A percentile compares a stretch with the other conserved stretches of the same genome.
Evolutionary conservation across 805 yeast species (phyloP).

Genomic region (Priceomyces medius): DNA sequence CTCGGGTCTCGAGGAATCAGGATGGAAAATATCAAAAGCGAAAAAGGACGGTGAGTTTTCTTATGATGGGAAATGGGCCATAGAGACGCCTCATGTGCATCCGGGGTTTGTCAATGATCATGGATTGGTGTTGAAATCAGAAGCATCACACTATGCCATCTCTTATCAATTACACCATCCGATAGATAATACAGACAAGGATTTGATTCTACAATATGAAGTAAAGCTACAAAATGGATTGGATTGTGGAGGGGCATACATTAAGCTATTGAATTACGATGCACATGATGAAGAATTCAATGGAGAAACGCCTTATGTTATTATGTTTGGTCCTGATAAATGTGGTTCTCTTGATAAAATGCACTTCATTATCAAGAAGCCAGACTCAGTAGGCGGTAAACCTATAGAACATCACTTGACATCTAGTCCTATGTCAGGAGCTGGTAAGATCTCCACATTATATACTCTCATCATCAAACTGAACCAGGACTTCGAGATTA

Average conservation of each 20-base stretch:
- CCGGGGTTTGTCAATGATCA: slow-evolving; percentile 65
- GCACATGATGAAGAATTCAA: slow-evolving; percentile 49
- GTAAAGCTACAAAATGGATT: slow-evolving; percentile 78
- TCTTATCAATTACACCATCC: slow-evolving; percentile 57
- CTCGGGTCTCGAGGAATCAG: slow-evolving; percentile 21
- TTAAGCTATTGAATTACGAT: slow-evolving; percentile 59
- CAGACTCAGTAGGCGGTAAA: slow-evolving; percentile 52
- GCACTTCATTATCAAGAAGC: slow-evolving; percentile 68
- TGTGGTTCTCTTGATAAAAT: slow-evolving; percentile 82
- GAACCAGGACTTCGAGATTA: slow-evolving; percentile 69
- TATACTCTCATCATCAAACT: slow-evolving; percentile 75
- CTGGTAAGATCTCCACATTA: slow-evolving; percentile 56
- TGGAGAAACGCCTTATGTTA: slow-evolving; percentile 69
- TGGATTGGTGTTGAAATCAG: slow-evolving; percentile 73
- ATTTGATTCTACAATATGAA: slow-evolving; percentile 86
- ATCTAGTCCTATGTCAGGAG: slow-evolving; percentile 65
- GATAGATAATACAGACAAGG: slow-evolving; percentile 58
- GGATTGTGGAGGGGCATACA: slow-evolving; percentile 86
- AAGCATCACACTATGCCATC: slow-evolving; percentile 82
- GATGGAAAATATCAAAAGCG: slow-evolving; percentile 55
- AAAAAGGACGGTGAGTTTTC: slow-evolving; percentile 52
- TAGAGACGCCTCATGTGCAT: slow-evolving; percentile 51
- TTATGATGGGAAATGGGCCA: slow-evolving; percentile 73
- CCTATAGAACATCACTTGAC: slow-evolving; percentile 68
- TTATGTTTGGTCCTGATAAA: slow-evolving; percentile 94